Evolutionary conservation across 2,329 filamentous ascomycete species (phyloP).

Genomic region (Aspergillus sp.): DNA sequence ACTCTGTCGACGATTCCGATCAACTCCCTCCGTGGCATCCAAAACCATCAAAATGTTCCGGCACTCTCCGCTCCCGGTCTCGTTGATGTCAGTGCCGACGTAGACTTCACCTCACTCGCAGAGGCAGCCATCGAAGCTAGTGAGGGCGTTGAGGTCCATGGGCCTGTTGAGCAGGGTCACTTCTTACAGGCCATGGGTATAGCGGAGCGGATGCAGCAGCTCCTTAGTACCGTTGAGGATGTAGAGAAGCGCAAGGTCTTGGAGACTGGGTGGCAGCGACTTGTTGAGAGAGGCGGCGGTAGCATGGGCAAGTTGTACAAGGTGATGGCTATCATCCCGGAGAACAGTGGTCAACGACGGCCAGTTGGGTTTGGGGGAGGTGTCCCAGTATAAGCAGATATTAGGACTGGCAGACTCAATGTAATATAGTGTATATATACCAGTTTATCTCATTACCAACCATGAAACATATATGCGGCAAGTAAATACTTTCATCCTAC

Average conservation of each 20-base stretch:
- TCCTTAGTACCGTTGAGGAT: conserved; percentile 55
- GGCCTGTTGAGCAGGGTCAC: conserved; percentile 79
- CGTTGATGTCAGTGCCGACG: conserved; percentile 87
- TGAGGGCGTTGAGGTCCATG: conserved; percentile 83
- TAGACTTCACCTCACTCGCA: conserved; percentile 85
- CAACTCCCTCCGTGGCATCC: conserved; percentile 89
- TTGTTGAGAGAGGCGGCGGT: conserved; percentile 77
- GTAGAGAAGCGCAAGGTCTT: conserved; percentile 61
- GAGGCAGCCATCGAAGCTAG: conserved; percentile 76
- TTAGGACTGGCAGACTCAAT: background rate
- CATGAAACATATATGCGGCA: background rate
- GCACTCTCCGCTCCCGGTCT: conserved; percentile 78
- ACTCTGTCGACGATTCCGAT: conserved; percentile 74
- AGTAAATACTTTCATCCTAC: background rate
- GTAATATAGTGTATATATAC: conserved; percentile 11
- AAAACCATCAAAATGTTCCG: conserved; percentile 70
- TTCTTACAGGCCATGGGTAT: conserved; percentile 85
- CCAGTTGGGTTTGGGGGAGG: conserved; percentile 90
- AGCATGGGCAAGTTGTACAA: conserved; percentile 98
- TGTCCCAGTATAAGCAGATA: conserved; percentile 24
- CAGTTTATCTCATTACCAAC: background rate
- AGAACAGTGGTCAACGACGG: conserved; percentile 68
- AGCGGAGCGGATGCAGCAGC: conserved; percentile 68
- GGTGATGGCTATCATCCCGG: conserved; percentile 83
- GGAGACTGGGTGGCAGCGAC: conserved; percentile 72